Evolutionary conservation across 2,329 filamentous ascomycete species (phyloP), one percentile per base, ranked within the genome.

Genomic region (Ceratocystis harringtonii): DNA sequence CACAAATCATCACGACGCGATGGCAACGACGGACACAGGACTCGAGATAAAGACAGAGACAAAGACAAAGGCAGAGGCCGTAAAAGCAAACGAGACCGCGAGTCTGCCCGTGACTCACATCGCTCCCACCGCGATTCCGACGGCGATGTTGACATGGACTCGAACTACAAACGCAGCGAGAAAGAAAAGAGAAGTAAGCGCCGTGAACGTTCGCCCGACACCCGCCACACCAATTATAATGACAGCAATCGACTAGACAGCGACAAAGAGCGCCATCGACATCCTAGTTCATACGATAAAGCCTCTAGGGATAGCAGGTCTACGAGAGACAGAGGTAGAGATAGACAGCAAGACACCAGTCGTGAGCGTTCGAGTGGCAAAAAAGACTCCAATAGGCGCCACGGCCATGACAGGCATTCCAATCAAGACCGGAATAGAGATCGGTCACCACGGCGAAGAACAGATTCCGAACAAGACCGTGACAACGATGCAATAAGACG

Each of bases 51-150:
- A 50, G 10, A 57, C 65, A 76, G 75, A 66, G 60, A 65, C 44
- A 61, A 52, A 17, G 30, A 65, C 41, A 45, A 43, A 19, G 43
- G 30, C n/a, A 25, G 30, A 30, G 55, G 45, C 22, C 30, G 36
- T 2, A 48, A 58, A 55, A 22, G n/a, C 30, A 57, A 30, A 6
- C 55, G 55, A 30, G 55, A 58, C 28, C 22, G 50, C 30, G 28
- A 36, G 25, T n/a, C 62, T 76, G 76, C 67, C 74, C 78, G 66
- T 77, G 78, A 67, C 79, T 79, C 58, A 76, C 79, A 80, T 65
- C 76, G 76, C 63, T 76, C 78, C 62, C 72, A 69, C 58, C 70
- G 68, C 5, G 71, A 69, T 25, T 68, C 69, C 22, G 70, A 71
- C 32, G 72, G 71, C 5, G 68, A 68, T 25, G 61, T 58, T 30